A percentile compares a stretch with the other conserved stretches of the same genome.
Conservation (phyloP, 2,329 filamentous ascomycete species). For the Salinomyces thailandicus region DNA sequence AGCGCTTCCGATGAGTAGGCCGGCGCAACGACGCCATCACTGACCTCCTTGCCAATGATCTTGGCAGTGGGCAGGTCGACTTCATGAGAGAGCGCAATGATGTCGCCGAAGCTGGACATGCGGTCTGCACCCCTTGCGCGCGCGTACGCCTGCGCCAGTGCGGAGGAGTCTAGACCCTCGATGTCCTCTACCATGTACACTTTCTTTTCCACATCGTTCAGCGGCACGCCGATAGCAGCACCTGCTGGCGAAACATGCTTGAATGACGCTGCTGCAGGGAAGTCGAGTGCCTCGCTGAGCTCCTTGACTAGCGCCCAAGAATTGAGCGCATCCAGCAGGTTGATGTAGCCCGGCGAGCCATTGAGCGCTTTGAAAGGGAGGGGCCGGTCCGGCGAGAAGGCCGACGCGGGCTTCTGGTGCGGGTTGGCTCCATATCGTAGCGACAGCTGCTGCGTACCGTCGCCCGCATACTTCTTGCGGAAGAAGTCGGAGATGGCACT, state of each 20-base stretch:
- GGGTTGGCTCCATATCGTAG: constrained; percentile 95
- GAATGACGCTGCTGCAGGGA: constrained; percentile 91
- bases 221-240: constrained; percentile 81
- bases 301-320: constrained; percentile 96
- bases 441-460: constrained; percentile 70
- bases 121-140: constrained; percentile 91
- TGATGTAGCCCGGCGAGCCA: constrained; percentile 91
- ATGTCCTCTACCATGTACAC: constrained; percentile 99
- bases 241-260: constrained; percentile 98
- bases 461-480: constrained; percentile 86
- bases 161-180: constrained; percentile 72
- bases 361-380: constrained; percentile 92
- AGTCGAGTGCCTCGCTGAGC: constrained; percentile 75
- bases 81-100: constrained; percentile 83
- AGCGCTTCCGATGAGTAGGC: constrained; percentile 76
- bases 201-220: constrained; percentile 81
- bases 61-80: constrained; percentile 90
- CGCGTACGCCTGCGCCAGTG: constrained; percentile 86
- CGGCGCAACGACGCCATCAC: constrained; percentile 89
- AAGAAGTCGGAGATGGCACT: constrained; percentile 92
- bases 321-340: constrained; percentile 90
- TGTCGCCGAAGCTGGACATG: constrained; percentile 97
- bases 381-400: constrained; percentile 60
- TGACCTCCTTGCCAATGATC: constrained; percentile 97
- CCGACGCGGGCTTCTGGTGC: constrained; percentile 92